phyloP scores from a whole-genome alignment of 2,329 filamentous ascomycete species.

The Aplosporella prunicola region DNA sequence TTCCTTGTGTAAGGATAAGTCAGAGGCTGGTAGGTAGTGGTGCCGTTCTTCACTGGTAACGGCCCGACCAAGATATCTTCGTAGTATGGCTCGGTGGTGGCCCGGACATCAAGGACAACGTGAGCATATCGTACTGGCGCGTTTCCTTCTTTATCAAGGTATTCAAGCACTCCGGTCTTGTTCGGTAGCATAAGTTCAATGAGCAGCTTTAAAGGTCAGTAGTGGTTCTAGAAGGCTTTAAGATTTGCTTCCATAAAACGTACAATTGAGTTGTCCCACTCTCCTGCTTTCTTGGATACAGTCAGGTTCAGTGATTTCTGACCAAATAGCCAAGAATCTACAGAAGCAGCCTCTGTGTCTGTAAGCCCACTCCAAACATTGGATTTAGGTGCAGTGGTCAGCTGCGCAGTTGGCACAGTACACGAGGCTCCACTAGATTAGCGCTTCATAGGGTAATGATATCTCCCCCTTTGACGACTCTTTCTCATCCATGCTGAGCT shows the following conservation, averaged over 20 bases:
- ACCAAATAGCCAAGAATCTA: slow-evolving; percentile 33
- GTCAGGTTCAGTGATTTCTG: slow-evolving; percentile 35
- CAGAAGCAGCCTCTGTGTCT: slow-evolving; percentile 29
- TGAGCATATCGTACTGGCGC: slow-evolving; percentile 36
- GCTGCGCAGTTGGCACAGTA: background rate
- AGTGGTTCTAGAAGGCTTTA: background rate
- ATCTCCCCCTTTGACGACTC: background rate
- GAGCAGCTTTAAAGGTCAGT: slow-evolving; percentile 4
- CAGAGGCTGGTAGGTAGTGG: slow-evolving; percentile 27
- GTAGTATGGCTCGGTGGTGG: slow-evolving; percentile 23
- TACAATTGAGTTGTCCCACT: slow-evolving; percentile 28
- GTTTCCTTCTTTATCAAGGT: slow-evolving; percentile 32
- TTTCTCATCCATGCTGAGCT: slow-evolving; percentile 2
- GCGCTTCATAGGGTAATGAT: slow-evolving; percentile 1
- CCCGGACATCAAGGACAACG: slow-evolving; percentile 35
- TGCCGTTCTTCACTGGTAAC: slow-evolving; percentile 35
- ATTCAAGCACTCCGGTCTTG: slow-evolving; percentile 40
- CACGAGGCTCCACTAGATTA: background rate
- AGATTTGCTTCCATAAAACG: slow-evolving; percentile 16
- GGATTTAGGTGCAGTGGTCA: slow-evolving; percentile 27
- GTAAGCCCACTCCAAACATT: slow-evolving; percentile 36
- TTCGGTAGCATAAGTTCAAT: slow-evolving; percentile 38
- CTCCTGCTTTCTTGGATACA: slow-evolving; percentile 22
- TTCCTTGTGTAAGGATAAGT: slow-evolving; percentile 15
- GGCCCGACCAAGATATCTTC: slow-evolving; percentile 43